Percentiles rank a stretch among this genome's conserved stretches.
Conservation (phyloP, 2,329 filamentous ascomycete genomes). For the Claviceps arundinis region DNA sequence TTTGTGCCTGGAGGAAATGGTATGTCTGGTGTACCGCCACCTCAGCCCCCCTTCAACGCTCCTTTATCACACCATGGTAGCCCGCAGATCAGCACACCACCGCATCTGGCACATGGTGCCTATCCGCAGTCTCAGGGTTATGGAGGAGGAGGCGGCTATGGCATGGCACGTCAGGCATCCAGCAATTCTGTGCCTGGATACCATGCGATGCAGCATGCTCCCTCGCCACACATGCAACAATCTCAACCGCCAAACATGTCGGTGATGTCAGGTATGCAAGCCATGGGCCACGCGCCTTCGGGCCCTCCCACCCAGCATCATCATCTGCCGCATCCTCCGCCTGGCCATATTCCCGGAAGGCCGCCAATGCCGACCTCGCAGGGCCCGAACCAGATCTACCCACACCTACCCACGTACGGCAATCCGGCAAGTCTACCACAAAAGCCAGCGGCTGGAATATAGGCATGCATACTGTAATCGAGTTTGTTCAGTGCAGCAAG, state of each 20-base stretch:
- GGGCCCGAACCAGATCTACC: constrained; percentile 32
- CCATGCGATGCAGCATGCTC: constrained; percentile 27
- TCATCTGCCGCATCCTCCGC: constrained; percentile 29
- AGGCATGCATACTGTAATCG: constrained; percentile 19
- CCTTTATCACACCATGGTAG: constrained; percentile 38
- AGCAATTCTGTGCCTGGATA: constrained; percentile 41
- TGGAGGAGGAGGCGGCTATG: constrained; percentile 33
- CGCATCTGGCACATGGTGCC: constrained; percentile 35
- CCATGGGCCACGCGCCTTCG: constrained; percentile 24
- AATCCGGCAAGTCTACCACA: constrained; percentile 47
- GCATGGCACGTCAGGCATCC: constrained; percentile 44
- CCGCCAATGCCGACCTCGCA: constrained; percentile 28
- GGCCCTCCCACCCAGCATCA: constrained; percentile 18
- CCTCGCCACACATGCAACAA: constrained; percentile 17
- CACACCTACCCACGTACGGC: constrained; percentile 42
- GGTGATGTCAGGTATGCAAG: constrained; percentile 9
- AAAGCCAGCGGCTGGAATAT: constrained; percentile 40
- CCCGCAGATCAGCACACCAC: constrained; percentile 38
- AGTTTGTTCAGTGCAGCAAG: constrained; percentile 9
- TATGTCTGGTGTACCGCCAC: constrained; percentile 34
- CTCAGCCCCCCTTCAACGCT: constrained; percentile 34
- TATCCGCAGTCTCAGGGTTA: constrained; percentile 38
- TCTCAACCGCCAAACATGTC: constrained; percentile 8
- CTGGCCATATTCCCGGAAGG: constrained; percentile 32
- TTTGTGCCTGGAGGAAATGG: constrained; percentile 57